Conservation (phyloP, 1,139 yeast species). For the Magnusiomyces fungicola region DNA sequence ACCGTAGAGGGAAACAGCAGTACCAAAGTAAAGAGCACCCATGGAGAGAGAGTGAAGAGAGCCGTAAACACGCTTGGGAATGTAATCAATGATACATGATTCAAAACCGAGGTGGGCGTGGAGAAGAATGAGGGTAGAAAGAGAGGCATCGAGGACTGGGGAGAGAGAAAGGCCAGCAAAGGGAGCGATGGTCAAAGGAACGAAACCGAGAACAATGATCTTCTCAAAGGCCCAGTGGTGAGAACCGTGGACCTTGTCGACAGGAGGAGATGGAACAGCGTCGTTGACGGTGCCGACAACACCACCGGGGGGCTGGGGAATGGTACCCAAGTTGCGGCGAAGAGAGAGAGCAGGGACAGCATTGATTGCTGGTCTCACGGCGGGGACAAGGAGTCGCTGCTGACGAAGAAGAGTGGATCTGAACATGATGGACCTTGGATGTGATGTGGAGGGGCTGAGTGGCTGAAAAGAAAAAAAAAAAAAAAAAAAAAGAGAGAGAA, state of each 20-base stretch:
- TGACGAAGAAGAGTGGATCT: constrained; percentile 13
- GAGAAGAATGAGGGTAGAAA: constrained; percentile 54
- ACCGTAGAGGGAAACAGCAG: constrained; percentile 70
- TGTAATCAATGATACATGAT: constrained; percentile 82
- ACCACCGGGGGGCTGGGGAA: constrained; percentile 36
- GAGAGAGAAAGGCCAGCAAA: constrained; percentile 54
- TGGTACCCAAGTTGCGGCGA: constrained; percentile 30
- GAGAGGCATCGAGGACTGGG: constrained; percentile 65
- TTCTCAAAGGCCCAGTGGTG: constrained; percentile 88
- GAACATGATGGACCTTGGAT: constrained; percentile 6
- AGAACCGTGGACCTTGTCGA: constrained; percentile 65
- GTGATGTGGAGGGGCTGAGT: neutral
- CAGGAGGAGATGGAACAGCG: constrained; percentile 57
- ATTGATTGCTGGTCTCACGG: constrained; percentile 42
- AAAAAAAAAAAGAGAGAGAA: neutral
- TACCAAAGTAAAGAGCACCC: constrained; percentile 60
- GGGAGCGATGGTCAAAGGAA: constrained; percentile 73
- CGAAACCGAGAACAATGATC: constrained; percentile 52
- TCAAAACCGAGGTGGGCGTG: constrained; percentile 80
- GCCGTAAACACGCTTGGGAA: constrained; percentile 80
- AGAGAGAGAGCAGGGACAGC: constrained; percentile 60
- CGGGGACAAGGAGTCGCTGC: constrained; percentile 34
- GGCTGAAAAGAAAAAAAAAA: neutral
- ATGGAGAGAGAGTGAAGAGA: constrained; percentile 57
- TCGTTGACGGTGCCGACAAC: constrained; percentile 70